Conservation (phyloP, 2,329 filamentous ascomycete genomes). For the Mycosphaerelloides madeirae region DNA sequence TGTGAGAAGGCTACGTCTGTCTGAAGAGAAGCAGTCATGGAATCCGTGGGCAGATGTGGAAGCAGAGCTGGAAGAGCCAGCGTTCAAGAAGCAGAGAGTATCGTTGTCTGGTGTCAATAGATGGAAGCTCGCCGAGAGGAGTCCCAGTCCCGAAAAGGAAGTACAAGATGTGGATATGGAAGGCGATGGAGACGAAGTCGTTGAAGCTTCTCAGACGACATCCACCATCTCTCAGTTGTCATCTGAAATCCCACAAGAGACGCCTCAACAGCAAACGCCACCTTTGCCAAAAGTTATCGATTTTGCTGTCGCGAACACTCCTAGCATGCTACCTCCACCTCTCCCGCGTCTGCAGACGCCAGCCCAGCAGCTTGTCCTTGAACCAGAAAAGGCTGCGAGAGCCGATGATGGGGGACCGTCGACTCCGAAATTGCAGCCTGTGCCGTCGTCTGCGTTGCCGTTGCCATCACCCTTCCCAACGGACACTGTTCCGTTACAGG, state of each 20-base stretch:
- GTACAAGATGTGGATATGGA: neutral
- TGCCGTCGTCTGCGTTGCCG: conserved; percentile 27
- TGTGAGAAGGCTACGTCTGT: conserved; percentile 64
- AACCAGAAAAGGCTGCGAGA: neutral
- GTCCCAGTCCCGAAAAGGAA: conserved; percentile 62
- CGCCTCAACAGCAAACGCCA: neutral
- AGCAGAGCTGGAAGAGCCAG: conserved; percentile 54
- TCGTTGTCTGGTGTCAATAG: conserved; percentile 60
- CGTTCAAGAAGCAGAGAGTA: conserved; percentile 67
- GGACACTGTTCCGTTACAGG: conserved; percentile 6
- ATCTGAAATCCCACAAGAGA: neutral
- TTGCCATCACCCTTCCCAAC: conserved; percentile 33
- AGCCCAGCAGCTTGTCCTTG: conserved; percentile 1
- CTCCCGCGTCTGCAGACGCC: conserved; percentile 25
- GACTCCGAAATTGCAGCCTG: conserved; percentile 30
- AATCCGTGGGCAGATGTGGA: conserved; percentile 63
- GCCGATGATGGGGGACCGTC: conserved; percentile 17
- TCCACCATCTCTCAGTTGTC: neutral
- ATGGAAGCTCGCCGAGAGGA: conserved; percentile 71
- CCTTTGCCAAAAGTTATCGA: no score
- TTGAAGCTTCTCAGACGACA: neutral
- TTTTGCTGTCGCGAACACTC: no score
- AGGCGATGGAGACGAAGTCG: no score
- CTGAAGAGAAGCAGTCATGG: conserved; percentile 59
- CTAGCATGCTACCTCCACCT: conserved; percentile 22